Evolutionary conservation across 2,329 filamentous ascomycete genomes (phyloP), one percentile per base, ranked within the genome.

Genomic region (Blumeriella jaapii): DNA sequence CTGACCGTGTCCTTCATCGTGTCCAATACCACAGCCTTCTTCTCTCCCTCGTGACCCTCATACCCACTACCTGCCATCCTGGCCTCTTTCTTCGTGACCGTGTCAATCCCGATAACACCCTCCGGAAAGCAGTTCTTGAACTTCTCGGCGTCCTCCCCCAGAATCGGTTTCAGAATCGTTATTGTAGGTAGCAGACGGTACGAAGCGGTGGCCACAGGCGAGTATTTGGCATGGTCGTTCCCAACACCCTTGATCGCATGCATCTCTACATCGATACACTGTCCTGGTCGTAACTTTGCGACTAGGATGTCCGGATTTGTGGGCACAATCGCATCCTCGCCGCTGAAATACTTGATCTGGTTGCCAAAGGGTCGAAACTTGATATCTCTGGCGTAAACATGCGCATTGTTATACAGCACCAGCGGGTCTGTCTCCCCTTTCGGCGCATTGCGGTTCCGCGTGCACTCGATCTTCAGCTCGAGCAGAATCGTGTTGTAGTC

Each of bases 211-310:
- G 89, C 87, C 22, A 96, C 91, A 29, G 91, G 91, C 0, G 85
- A 94, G 65, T 91, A 98, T 61, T 98, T 98, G 50, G 91, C 81
- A 59, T 98, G 91, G 60, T 98, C 91, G 45, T 80, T 76, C 30
- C 91, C 91, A 48, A 93, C 77, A 41, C 93, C 91, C 64, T 95
- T 93, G 63, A 93, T 78, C 63, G 89, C 91, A 65, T 96, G 87
- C 71, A 93, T 81, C 48, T 82, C 77, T 42, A 95, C 67, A 53
- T 83, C 71, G 52, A 98, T 83, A 50, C 75, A 73, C 66, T 98
- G 93, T 4, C 82, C 82, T 0, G 93, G 91, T 17, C 91, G 78
- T 60, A 98, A 65, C 66, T 98, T 98, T 41, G 86, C 86, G 55
- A 98, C 77, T 38, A 98, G 65, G 44, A 98, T 95, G 55, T 95